Evolutionary conservation across 1,284 basidiomycete species (phyloP).

Genomic region (Sphagnurus paluster): DNA sequence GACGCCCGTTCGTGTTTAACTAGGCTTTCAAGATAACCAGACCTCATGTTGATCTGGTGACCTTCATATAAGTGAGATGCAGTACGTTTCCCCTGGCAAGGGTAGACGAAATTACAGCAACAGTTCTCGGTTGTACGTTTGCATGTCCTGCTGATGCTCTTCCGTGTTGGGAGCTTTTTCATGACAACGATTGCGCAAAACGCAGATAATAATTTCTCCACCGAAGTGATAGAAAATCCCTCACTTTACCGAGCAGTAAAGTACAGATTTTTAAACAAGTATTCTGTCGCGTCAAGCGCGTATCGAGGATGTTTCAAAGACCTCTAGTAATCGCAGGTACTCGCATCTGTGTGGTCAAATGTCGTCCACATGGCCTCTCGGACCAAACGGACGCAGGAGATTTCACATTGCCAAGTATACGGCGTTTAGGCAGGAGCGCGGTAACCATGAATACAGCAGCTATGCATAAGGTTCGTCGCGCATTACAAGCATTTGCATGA

Average conservation of each 20-base stretch:
- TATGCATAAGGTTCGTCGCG: constrained; percentile 1
- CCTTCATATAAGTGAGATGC: constrained; percentile 14
- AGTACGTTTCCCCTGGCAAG: constrained; percentile 8
- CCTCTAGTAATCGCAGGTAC: constrained; percentile 3
- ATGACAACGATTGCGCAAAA: constrained; percentile 3
- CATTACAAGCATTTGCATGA: too few species aligned
- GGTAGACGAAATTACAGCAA: constrained; percentile 14
- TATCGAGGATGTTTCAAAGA: background rate
- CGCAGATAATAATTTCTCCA: constrained; percentile 3
- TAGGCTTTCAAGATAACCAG: constrained; percentile 8
- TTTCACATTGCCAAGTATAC: background rate
- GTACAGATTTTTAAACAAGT: background rate
- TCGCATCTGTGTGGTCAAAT: background rate
- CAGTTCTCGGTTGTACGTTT: constrained; percentile 17
- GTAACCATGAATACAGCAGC: background rate
- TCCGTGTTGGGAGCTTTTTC: background rate
- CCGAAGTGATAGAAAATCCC: background rate
- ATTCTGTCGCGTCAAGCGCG: constrained; percentile 1
- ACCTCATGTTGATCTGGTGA: constrained; percentile 15
- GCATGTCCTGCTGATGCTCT: constrained; percentile 13
- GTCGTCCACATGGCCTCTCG: constrained; percentile 1
- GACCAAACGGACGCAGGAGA: background rate
- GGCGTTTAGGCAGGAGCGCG: constrained; percentile 6
- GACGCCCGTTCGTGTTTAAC: background rate
- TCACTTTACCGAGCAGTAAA: background rate